These are phyloP conservation scores for Talaromyces sp. DNA, from an alignment of 2,329 filamentous ascomycete genomes.

Conservation along the genomic window DNA sequence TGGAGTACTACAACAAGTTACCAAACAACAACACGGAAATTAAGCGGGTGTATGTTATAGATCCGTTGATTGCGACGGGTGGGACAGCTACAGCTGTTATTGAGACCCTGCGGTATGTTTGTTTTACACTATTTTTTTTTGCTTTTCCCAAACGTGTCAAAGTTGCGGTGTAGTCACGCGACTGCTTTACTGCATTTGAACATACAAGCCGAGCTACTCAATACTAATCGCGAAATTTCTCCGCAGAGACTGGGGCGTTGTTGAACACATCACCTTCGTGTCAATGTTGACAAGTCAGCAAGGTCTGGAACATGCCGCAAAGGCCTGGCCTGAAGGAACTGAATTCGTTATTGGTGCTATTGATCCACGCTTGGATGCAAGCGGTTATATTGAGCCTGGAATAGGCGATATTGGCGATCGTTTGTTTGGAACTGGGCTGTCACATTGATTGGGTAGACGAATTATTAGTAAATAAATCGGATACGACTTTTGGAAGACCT, in stretches of 20 bases:
- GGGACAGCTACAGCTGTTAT: constrained; percentile 28
- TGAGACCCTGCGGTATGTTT: constrained; percentile 25
- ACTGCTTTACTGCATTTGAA: background rate
- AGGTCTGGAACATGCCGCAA: constrained; percentile 24
- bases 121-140: background rate
- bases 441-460: constrained; percentile 8
- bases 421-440: constrained; percentile 25
- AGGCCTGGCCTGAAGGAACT: constrained; percentile 27
- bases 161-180: constrained; percentile 14
- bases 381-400: constrained; percentile 28
- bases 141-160: background rate
- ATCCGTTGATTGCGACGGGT: constrained; percentile 30
- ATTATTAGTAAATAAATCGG: background rate
- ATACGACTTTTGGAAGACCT: background rate
- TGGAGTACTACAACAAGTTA: constrained; percentile 34
- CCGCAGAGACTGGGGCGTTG: constrained; percentile 28
- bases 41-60: constrained; percentile 26
- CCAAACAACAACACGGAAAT: constrained; percentile 25
- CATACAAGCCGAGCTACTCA: background rate
- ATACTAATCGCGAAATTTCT: background rate
- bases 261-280: constrained; percentile 28
- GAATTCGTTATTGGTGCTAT: constrained; percentile 27
- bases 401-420: constrained; percentile 32
- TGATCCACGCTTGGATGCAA: constrained; percentile 25
- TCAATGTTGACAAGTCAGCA: constrained; percentile 24